These are phyloP conservation scores for Globisporangium orthogonon DNA, from an alignment of 352 stramenopile species.

Conservation along the genomic window DNA sequence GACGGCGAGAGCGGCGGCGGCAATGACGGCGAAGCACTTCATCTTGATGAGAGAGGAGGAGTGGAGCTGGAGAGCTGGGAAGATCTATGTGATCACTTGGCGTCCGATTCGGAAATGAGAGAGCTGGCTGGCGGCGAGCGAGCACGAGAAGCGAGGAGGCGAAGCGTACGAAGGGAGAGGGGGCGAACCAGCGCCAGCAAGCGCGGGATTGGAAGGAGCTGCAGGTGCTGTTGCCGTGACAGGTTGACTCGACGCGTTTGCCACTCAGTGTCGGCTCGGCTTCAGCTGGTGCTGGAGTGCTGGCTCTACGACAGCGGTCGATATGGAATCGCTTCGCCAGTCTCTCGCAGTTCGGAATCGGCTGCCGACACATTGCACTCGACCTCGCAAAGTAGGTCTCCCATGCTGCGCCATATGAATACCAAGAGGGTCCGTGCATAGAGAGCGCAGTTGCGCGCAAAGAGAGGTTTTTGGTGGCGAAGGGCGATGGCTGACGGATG, in stretches of 20 bases:
- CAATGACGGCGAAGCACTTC: constrained; percentile 19
- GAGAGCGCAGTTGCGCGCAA: too few species aligned
- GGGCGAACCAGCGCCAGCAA: background rate
- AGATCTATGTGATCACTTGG: constrained; percentile 1
- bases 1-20: constrained; percentile 11
- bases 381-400: too few species aligned
- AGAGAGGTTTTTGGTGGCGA: background rate
- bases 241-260: background rate
- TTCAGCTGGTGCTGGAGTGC: too few species aligned
- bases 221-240: background rate
- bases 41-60: constrained; percentile 9
- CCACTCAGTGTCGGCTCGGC: background rate
- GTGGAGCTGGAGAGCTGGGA: background rate
- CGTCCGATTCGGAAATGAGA: constrained; percentile 1
- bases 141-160: background rate
- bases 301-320: background rate
- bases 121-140: background rate
- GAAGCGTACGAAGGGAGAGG: background rate
- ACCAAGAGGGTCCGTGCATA: too few species aligned
- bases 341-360: background rate
- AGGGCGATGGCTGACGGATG: background rate
- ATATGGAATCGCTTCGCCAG: background rate
- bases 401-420: too few species aligned
- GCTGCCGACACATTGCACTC: background rate
- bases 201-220: background rate